phyloP scores from a whole-genome alignment of 305 asterid genomes.

The Salvia sclarea region DNA sequence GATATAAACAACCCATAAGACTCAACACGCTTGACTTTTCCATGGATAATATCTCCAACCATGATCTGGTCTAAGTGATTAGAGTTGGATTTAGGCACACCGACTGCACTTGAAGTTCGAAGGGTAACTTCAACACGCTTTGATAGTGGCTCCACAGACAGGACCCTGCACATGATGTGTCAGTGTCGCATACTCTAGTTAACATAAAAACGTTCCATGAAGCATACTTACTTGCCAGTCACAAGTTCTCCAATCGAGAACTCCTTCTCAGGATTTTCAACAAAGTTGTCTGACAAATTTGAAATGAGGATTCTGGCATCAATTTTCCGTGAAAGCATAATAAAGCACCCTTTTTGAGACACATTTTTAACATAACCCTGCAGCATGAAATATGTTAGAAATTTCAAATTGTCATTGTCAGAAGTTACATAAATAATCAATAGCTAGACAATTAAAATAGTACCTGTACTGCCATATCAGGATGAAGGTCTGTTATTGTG shows the following conservation, averaged over 20 bases:
- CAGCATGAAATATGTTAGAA: background rate
- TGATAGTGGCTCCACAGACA: conserved; percentile 79
- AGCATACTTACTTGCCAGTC: conserved; percentile 64
- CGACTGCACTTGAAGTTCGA: conserved; percentile 54
- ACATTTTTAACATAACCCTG: conserved; percentile 89
- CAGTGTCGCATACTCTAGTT: conserved; percentile 35
- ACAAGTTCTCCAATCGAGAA: conserved; percentile 86
- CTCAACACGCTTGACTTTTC: conserved; percentile 82
- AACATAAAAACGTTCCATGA: conserved; percentile 20
- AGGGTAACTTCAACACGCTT: conserved; percentile 90
- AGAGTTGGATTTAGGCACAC: conserved; percentile 44
- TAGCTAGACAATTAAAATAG: background rate
- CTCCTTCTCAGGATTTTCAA: conserved; percentile 72
- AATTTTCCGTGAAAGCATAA: conserved; percentile 78
- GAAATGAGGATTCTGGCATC: conserved; percentile 86
- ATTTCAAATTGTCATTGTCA: conserved; percentile 6
- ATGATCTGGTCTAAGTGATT: conserved; percentile 47
- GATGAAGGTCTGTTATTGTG: conserved; percentile 69
- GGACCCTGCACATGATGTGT: conserved; percentile 61
- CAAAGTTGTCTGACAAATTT: conserved; percentile 71
- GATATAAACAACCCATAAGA: conserved; percentile 80
- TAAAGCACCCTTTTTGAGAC: conserved; percentile 79
- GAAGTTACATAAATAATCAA: conserved; percentile 4
- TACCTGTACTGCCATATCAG: conserved; percentile 83
- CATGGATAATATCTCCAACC: conserved; percentile 72